A percentile compares a stretch with the other conserved stretches of the same genome.
Evolutionary conservation across 2,329 filamentous ascomycete genomes (phyloP).

Genomic region (Talaromyces sp.): DNA sequence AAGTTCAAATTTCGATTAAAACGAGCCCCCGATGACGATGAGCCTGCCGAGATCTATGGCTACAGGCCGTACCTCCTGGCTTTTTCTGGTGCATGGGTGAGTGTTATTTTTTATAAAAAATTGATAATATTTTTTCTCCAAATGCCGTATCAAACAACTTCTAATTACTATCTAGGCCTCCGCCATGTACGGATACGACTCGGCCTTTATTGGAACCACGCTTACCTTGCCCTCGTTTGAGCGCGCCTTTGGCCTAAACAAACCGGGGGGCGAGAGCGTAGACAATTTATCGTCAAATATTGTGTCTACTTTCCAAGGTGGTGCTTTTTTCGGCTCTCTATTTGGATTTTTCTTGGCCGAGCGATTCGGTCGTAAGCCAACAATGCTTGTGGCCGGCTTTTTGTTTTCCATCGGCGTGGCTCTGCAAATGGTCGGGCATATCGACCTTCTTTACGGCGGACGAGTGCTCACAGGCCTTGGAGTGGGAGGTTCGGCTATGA

Average conservation of each 20-base stretch:
- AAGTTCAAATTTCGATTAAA: too few species aligned
- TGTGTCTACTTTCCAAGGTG: constrained; percentile 7
- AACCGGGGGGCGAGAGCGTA: neutral
- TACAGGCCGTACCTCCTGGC: constrained; percentile 2
- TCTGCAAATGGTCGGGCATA: constrained; percentile 44
- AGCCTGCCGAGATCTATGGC: constrained; percentile 4
- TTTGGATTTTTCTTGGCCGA: constrained; percentile 60
- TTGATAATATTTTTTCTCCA: too few species aligned
- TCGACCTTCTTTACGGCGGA: constrained; percentile 3
- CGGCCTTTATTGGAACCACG: constrained; percentile 5
- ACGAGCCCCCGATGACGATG: neutral
- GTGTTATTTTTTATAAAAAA: neutral
- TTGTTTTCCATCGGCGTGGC: constrained; percentile 59
- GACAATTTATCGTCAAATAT: constrained; percentile 1
- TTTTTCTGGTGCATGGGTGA: neutral
- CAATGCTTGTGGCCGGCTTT: constrained; percentile 53
- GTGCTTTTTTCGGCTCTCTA: constrained; percentile 26
- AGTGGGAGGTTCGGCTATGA: constrained; percentile 45
- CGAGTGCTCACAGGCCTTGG: constrained; percentile 14
- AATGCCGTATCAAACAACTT: too few species aligned
- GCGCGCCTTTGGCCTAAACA: constrained; percentile 1
- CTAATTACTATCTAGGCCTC: neutral
- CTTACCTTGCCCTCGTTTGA: constrained; percentile 5
- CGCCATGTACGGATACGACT: constrained; percentile 6
- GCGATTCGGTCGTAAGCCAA: constrained; percentile 51